Conservation (phyloP, 805 yeast genomes). For the Kazachstania psychrophila region DNA sequence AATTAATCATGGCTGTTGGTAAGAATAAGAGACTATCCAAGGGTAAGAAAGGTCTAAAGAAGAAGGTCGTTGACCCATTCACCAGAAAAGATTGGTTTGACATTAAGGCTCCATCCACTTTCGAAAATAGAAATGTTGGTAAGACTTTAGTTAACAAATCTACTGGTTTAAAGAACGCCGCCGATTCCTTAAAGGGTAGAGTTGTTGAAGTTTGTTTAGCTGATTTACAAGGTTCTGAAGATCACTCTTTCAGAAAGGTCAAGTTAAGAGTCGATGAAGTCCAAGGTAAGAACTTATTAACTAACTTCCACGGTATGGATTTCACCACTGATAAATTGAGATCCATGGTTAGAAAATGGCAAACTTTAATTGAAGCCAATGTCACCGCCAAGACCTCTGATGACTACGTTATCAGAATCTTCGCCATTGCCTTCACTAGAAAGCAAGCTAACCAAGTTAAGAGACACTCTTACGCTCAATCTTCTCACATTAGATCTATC, state of each 20-base stretch:
- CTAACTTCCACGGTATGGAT: conserved; percentile 99
- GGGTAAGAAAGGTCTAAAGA: conserved; percentile 96
- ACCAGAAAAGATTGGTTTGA: conserved; percentile 98
- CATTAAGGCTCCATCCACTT: conserved; percentile 96
- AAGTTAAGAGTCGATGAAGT: conserved; percentile 98
- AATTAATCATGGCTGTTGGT: conserved; percentile 62
- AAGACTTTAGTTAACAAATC: conserved; percentile 97
- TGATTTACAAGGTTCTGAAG: conserved; percentile 97
- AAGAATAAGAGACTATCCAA: conserved; percentile 74
- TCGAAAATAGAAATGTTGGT: conserved; percentile 97
- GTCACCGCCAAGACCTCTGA: conserved; percentile 97
- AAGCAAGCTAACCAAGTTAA: conserved; percentile 93
- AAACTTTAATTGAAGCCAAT: conserved; percentile 93
- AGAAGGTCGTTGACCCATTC: conserved; percentile 98
- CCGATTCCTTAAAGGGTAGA: conserved; percentile 97
- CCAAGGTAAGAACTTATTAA: conserved; percentile 94
- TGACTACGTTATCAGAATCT: conserved; percentile 92
- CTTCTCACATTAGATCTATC: conserved; percentile 92
- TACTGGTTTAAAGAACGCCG: conserved; percentile 95
- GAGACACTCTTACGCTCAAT: conserved; percentile 96
- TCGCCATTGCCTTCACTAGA: conserved; percentile 97
- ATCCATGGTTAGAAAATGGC: conserved; percentile 98
- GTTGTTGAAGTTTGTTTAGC: conserved; percentile 91
- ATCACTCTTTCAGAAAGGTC: conserved; percentile 94
- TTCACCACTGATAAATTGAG: conserved; percentile 96